Base-by-base conservation (phyloP, 345 rosid species). In the Noccaea caerulescens region DNA sequence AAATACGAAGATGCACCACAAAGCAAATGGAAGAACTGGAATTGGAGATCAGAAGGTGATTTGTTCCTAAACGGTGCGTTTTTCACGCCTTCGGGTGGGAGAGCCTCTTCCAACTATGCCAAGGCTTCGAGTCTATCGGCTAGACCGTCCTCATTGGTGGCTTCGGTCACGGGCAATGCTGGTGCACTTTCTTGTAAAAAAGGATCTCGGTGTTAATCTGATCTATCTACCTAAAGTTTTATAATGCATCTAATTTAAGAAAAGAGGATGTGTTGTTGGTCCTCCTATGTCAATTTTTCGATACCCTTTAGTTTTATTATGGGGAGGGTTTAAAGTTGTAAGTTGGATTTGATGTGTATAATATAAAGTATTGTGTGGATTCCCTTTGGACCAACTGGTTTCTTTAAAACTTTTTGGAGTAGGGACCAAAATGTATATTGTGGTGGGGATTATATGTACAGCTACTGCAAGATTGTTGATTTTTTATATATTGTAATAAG, bases 31-130 rank as follows among this genome's bases (percentile, higher is more conserved):
- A 82, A 84, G 73, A 58, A 72, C 0, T 86, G 90, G 90, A 82
- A 83, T 61, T 83, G 90, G 90, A 83, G 87, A 44, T 82, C 89
- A 0, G 78, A 80, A 68, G 88, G 88, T 45, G 90, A 86, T 37
- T 72, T 80, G 66, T 73, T 86, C 74, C 16, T 82, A 64, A 86
- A 86, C 69, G 90, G 90, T 23, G 90, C 90, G 27, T 86, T 86
- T 63, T 86, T 86, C 32, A 86, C 80, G 2, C 30, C 80, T 0
- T 72, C 90, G 0, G 90, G 90, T 12, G 81, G 83, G 6, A 66
- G 72, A 53, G 38, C 90, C 7, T 84, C 88, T 9, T 84, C 88
- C 2, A 80, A 80, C 76, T 86, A 86, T 51, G 86, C 88, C 5
- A 86, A 76, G 76, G 90, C 90, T 8, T 84, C 88, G 41, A 86